Evolutionary conservation across 1,284 basidiomycete species (phyloP).

Genomic region (Papiliotrema fonsecae): DNA sequence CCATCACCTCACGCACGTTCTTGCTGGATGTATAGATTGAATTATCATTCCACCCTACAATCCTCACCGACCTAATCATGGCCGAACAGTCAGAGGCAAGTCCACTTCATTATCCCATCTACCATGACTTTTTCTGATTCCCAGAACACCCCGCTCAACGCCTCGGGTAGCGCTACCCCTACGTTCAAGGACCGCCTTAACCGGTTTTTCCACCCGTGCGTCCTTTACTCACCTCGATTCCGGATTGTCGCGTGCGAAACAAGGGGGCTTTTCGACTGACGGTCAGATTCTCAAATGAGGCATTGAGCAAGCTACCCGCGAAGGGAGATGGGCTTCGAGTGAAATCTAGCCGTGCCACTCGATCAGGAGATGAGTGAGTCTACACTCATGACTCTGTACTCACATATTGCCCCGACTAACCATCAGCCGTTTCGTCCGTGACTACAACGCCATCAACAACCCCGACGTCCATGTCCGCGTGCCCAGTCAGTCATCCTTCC

Average conservation of each 20-base stretch:
- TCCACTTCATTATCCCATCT: not conserved
- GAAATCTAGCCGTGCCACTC: conserved; percentile 44
- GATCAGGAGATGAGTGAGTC: conserved; percentile 43
- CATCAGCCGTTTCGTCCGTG: conserved; percentile 32
- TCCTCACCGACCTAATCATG: no score
- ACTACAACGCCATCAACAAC: conserved; percentile 46
- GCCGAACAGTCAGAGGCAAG: no score
- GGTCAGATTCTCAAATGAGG: conserved; percentile 38
- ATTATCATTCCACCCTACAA: no score
- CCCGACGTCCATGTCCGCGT: conserved; percentile 35
- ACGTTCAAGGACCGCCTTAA: conserved; percentile 5
- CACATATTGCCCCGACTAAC: not conserved
- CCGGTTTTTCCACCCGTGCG: conserved; percentile 43
- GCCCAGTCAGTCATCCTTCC: conserved; percentile 26
- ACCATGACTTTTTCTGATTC: not conserved
- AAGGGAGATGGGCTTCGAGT: conserved; percentile 31
- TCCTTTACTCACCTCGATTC: not conserved
- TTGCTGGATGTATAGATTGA: no score
- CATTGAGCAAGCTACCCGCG: conserved; percentile 37
- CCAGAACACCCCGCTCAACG: not conserved
- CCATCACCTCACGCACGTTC: no score
- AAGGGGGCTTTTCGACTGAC: conserved; percentile 6
- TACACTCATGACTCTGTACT: not conserved
- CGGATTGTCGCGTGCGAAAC: no score
- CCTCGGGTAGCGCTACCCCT: not conserved